Evolutionary conservation across 306 rosid species (phyloP), one percentile per base, ranked within the genome.

Genomic region (Macrotyloma uniflorum): DNA sequence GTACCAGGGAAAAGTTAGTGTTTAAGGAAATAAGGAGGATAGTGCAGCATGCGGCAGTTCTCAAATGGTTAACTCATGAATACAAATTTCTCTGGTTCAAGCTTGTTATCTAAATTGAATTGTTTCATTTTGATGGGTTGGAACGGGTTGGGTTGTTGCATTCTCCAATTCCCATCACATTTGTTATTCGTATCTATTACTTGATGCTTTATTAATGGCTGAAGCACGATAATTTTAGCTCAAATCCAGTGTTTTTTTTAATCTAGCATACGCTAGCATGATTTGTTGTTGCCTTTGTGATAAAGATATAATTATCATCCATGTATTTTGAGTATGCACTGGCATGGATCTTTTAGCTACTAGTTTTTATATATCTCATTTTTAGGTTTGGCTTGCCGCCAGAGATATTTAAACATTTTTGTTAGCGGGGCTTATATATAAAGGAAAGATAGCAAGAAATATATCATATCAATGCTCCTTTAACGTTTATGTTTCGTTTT

Each of bases 1-100:
- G 12, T 87, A 85, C 67, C 6, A 30, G 68, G 55, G 47, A 57
- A 40, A 55, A 36, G 26, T 36, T 19, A 77, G 58, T 10, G 8
- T 13, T 28, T 46, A 8, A 40, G 35, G 28, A 30, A 18, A 77
- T 16, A 1, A 22, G 53, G 40, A 28, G 66, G 66, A 14, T 59
- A n/a, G 40, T 59, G 66, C 32, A 28, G 46, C 33, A 28, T 59
- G 15, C 18, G 14, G 7, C 51, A 15, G 24, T 36, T 26, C 20
- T n/a, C 47, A 18, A 20, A 9, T 26, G 13, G 54, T 18, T 72
- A 70, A 26, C 46, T 43, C 18, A 53, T 32, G 15, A 18, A 51
- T 32, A 13, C 22, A 71, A 14, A 22, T 72, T 22, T 14, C 2
- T 54, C 51, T 38, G 46, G 16, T 19, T 74, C 2, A 13, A 13